These are phyloP conservation scores for Agaricus sinodeliciosus DNA, from an alignment of 768 basidiomycete genomes.

Conservation along the genomic window DNA sequence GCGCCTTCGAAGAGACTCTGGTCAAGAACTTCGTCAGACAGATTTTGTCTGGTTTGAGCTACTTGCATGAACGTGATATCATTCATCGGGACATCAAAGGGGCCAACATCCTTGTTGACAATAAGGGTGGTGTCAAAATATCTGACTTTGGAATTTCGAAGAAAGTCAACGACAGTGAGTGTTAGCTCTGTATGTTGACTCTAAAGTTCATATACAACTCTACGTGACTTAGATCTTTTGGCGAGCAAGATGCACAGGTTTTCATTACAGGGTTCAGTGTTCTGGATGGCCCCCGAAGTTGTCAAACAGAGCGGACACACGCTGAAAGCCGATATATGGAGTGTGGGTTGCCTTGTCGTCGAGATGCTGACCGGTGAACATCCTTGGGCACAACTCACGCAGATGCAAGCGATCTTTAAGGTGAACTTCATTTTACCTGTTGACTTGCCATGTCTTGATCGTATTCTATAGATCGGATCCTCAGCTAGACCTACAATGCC, in stretches of 20 bases:
- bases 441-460: not conserved
- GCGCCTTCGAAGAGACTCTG: constrained; percentile 89
- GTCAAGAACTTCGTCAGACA: constrained; percentile 92
- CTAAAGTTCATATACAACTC: not conserved
- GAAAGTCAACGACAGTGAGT: constrained; percentile 93
- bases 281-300: constrained; percentile 99
- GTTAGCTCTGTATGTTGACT: not conserved
- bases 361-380: constrained; percentile 97
- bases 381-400: constrained; percentile 91
- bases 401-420: constrained; percentile 99
- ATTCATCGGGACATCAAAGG: constrained; percentile 99
- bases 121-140: constrained; percentile 96
- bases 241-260: constrained; percentile 75
- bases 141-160: constrained; percentile 97
- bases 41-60: constrained; percentile 82
- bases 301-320: constrained; percentile 95
- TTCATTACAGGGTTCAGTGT: constrained; percentile 95
- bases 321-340: constrained; percentile 93
- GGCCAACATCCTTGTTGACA: constrained; percentile 96
- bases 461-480: constrained; percentile 70
- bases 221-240: constrained; percentile 29
- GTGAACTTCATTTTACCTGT: constrained; percentile 29
- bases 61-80: constrained; percentile 89
- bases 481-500: constrained; percentile 85
- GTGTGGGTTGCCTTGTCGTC: constrained; percentile 89